Evolutionary conservation across 352 stramenopile genomes (phyloP).

Genomic region (Globisporangium uncinulatum): DNA sequence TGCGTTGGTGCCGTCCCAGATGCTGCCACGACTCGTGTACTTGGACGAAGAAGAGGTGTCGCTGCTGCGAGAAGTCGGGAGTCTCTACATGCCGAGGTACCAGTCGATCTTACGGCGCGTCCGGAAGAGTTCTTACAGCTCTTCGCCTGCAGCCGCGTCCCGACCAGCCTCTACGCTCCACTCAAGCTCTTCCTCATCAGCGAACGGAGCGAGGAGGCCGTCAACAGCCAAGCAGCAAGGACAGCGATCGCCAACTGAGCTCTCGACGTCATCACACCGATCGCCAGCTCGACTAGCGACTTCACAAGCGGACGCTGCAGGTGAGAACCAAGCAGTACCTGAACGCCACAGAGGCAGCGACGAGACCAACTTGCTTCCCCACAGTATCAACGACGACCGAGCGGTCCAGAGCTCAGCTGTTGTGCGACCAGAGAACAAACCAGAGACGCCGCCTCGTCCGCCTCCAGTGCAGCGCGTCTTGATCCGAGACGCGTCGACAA

Average conservation of each 20-base stretch:
- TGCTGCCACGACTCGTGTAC: constrained; percentile 39
- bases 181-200: background rate
- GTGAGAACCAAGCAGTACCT: too few species aligned
- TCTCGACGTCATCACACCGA: too few species aligned
- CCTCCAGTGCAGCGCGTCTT: constrained; percentile 16
- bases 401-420: too few species aligned
- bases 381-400: too few species aligned
- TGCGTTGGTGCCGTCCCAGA: constrained; percentile 15
- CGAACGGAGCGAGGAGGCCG: background rate
- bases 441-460: too few species aligned
- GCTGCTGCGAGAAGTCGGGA: constrained; percentile 51
- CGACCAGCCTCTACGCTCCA: background rate
- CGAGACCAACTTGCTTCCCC: too few species aligned
- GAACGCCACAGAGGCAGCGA: too few species aligned
- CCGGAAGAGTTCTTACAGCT: constrained; percentile 2
- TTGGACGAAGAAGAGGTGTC: constrained; percentile 70
- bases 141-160: background rate
- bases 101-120: constrained; percentile 39
- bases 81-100: constrained; percentile 67
- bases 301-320: too few species aligned
- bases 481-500: constrained; percentile 35
- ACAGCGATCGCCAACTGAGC: background rate
- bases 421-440: background rate
- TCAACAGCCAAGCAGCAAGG: too few species aligned
- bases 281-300: too few species aligned